These are phyloP conservation scores for Phialemonium atrogriseum DNA, from an alignment of 2,329 filamentous ascomycete genomes.

Conservation along the genomic window DNA sequence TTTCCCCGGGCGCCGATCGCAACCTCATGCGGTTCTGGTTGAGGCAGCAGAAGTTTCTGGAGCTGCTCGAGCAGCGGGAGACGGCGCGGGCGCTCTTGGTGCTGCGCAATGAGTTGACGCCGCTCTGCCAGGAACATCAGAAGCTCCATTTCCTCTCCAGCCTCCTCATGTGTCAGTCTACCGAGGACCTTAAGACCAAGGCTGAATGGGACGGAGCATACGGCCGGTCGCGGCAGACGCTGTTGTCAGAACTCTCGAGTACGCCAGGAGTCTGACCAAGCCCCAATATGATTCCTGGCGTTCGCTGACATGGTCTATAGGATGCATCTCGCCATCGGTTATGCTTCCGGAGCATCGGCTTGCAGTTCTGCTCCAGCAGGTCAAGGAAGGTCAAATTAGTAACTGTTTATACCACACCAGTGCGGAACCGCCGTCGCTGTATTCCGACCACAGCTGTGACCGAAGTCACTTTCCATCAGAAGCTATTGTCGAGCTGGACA, in stretches of 20 bases:
- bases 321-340: slow-evolving; percentile 86
- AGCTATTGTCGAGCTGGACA: slow-evolving; percentile 58
- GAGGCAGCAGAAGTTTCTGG: slow-evolving; percentile 89
- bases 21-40: slow-evolving; percentile 81
- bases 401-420: slow-evolving; percentile 87
- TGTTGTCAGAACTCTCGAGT: slow-evolving; percentile 82
- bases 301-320: slow-evolving; percentile 32
- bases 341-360: slow-evolving; percentile 94
- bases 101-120: slow-evolving; percentile 81
- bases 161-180: slow-evolving; percentile 78
- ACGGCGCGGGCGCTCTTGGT: slow-evolving; percentile 68
- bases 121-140: slow-evolving; percentile 68
- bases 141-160: slow-evolving; percentile 79
- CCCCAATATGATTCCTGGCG: background rate
- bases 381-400: slow-evolving; percentile 76
- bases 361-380: slow-evolving; percentile 69
- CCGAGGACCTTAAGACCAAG: slow-evolving; percentile 66
- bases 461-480: slow-evolving; percentile 70
- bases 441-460: slow-evolving; percentile 81
- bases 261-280: slow-evolving; percentile 24
- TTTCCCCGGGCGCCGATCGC: slow-evolving; percentile 67
- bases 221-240: slow-evolving; percentile 61
- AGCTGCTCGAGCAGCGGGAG: slow-evolving; percentile 73
- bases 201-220: slow-evolving; percentile 79
- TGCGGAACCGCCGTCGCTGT: slow-evolving; percentile 69